Conservation (phyloP, 108 stramenopile species). For the Stephanodiscus minutulus region DNA sequence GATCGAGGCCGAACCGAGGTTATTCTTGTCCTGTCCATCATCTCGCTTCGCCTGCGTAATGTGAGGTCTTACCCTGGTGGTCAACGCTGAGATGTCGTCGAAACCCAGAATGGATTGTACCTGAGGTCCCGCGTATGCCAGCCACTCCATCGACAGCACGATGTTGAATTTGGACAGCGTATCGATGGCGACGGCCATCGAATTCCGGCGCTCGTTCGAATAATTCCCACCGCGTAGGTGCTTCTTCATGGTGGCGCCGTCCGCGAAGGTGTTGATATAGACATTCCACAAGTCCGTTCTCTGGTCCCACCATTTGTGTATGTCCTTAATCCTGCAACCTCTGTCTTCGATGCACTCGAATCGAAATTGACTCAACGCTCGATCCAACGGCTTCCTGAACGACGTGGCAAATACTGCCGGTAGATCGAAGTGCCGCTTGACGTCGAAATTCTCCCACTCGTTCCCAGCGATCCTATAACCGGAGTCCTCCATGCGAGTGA, state of each 20-base stretch:
- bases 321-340: conserved; percentile 68
- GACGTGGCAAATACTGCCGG: conserved; percentile 81
- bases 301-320: conserved; percentile 70
- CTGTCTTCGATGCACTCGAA: conserved; percentile 86
- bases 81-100: conserved; percentile 60
- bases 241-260: conserved; percentile 41
- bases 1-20: conserved; percentile 70
- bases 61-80: conserved; percentile 75
- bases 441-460: conserved; percentile 81
- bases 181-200: conserved; percentile 65
- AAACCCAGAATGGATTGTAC: conserved; percentile 72
- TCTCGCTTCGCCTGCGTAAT: conserved; percentile 67
- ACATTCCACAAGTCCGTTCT: conserved; percentile 75
- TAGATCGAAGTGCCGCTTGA: conserved; percentile 64
- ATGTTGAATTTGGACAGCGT: conserved; percentile 71
- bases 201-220: conserved; percentile 45
- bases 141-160: conserved; percentile 81
- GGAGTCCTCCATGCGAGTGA: conserved; percentile 40
- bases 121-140: conserved; percentile 69
- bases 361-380: conserved; percentile 84
- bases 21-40: conserved; percentile 78
- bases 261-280: conserved; percentile 75
- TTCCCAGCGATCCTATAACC: conserved; percentile 74
- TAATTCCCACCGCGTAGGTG: conserved; percentile 28
- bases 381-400: conserved; percentile 76